Evolutionary conservation across 257 asterid genomes (phyloP).

Genomic region (Lycium barbarum): DNA sequence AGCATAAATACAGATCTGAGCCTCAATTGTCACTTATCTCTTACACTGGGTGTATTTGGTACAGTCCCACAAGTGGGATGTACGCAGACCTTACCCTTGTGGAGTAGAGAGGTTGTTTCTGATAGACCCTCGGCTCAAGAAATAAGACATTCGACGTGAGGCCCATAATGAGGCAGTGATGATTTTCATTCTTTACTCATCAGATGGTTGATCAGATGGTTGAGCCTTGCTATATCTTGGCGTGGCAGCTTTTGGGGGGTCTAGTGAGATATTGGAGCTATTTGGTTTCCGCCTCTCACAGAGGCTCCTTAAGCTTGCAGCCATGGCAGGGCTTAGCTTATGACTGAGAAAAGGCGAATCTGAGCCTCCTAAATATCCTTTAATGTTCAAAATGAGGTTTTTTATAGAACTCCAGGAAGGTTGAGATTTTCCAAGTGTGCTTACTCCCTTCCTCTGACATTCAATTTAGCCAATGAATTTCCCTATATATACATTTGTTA

Average conservation of each 20-base stretch:
- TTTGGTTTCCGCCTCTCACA: constrained; percentile 22
- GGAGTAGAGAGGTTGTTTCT: too few relatives aligned
- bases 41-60: too few relatives aligned
- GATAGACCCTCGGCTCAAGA: neutral
- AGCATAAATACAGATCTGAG: too few relatives aligned
- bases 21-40: too few relatives aligned
- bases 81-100: too few relatives aligned
- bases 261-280: neutral
- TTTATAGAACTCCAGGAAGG: neutral
- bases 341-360: constrained; percentile 13
- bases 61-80: too few relatives aligned
- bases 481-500: neutral
- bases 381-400: neutral
- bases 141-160: neutral
- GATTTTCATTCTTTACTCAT: constrained; percentile 9
- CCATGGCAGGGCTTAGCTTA: constrained; percentile 19
- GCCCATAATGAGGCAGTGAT: neutral
- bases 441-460: neutral
- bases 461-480: neutral
- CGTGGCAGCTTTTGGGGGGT: neutral
- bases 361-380: constrained; percentile 4
- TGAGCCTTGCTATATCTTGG: neutral
- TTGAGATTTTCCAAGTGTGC: neutral
- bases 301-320: neutral
- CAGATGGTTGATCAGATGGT: constrained; percentile 26